Base-by-base conservation (phyloP, 2,329 filamentous ascomycete genomes). In the Uncinocarpus reesii region DNA sequence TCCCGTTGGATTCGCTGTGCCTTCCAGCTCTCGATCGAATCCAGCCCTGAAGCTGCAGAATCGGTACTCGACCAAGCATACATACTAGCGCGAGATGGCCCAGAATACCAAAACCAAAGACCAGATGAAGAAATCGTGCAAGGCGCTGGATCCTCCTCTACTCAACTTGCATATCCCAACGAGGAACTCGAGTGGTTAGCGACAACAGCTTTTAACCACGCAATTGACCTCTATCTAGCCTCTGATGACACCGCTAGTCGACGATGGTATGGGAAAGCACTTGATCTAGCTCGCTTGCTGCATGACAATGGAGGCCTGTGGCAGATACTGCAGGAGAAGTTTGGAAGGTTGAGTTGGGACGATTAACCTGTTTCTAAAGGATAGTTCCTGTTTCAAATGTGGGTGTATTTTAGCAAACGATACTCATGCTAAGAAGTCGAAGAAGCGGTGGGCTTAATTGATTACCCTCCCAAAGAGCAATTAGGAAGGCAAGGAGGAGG, bases 1-100 rank as follows among this genome's bases (percentile, higher is more conserved):
- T 77, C 84, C 6, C 83, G 83, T 57, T 94, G 92, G 69, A 76
- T 90, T 38, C 78, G 86, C 1, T 88, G 84, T 56, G 71, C 92
- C 1, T 84, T 90, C 54, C 82, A 84, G 52, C 71, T 79, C 1
- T 75, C 83, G 0, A 65, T 88, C 0, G 68, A 75, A 1, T 68
- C 47, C 4, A 58, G 59, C 18, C 47, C 57, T 28, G n/a, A 48
- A 6, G 53, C 62, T n/a, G 62, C 66, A 7, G 61, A 66, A 44
- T 57, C 49, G 2, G 54, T 67, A 13, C 57, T 67, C 18, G 59
- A 65, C n/a, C 62, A 66, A 49, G 59, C 61, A 8, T 53, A 66
- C 2, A 15, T 40, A 2, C 49, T 64, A 7, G 60, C 58, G 4
- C 48, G 56, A 3, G 56, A 56, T 37, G 38, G 28, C 7, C 24